Conservation (phyloP, 345 rosid species). For the Eucalyptus shirleyi region DNA sequence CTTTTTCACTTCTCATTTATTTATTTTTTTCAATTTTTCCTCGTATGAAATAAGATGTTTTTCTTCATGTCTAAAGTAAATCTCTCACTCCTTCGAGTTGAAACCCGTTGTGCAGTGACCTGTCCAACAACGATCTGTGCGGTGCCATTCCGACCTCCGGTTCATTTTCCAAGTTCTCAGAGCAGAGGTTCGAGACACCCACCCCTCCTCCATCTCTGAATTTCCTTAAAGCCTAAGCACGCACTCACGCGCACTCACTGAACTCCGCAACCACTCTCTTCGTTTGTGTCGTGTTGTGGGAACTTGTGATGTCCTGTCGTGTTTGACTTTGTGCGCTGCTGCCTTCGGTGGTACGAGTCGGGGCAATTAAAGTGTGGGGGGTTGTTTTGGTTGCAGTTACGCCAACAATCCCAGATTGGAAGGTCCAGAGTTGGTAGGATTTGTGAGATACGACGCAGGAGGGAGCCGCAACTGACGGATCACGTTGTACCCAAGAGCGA, state of each 20-base stretch:
- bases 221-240: neutral
- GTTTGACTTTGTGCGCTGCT: neutral
- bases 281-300: neutral
- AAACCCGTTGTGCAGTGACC: conserved; percentile 24
- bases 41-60: neutral
- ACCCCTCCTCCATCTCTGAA: neutral
- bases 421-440: conserved; percentile 73
- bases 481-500: neutral
- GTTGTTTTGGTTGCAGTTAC: conserved; percentile 21
- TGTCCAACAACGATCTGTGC: conserved; percentile 55
- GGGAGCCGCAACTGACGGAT: conserved; percentile 25
- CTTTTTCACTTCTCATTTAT: neutral
- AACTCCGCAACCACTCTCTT: neutral
- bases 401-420: conserved; percentile 39
- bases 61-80: neutral
- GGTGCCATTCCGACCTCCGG: conserved; percentile 66
- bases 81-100: neutral
- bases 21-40: neutral
- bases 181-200: conserved; percentile 30
- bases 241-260: neutral
- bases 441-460: conserved; percentile 46
- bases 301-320: neutral
- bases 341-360: neutral
- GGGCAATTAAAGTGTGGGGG: neutral
- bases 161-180: conserved; percentile 49